Conservation (phyloP, 306 rosid species). For the Betula pendula region DNA sequence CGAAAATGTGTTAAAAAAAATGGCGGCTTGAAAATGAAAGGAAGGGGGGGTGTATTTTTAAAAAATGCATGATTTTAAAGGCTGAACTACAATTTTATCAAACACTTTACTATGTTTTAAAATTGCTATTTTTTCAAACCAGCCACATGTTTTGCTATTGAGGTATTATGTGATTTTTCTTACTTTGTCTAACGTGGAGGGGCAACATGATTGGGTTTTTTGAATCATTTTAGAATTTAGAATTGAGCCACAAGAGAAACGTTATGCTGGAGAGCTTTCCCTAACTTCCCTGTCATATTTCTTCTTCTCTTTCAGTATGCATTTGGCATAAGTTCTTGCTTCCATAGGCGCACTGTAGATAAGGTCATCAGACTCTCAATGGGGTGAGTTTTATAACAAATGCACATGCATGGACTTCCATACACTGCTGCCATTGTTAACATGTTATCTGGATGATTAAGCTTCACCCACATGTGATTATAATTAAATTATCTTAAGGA, state of each 20-base stretch:
- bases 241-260: neutral
- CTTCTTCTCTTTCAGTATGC: constrained; percentile 39
- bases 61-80: neutral
- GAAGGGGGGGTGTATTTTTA: too few relatives aligned
- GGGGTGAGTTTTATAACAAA: constrained; percentile 51
- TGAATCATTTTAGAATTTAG: neutral
- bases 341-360: constrained; percentile 40
- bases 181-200: neutral
- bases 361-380: constrained; percentile 51
- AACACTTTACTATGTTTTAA: too few relatives aligned
- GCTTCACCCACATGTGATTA: too few relatives aligned
- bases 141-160: neutral
- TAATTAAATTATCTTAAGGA: neutral
- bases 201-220: neutral
- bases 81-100: too few relatives aligned
- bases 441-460: neutral
- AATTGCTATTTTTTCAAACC: too few relatives aligned
- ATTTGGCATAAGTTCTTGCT: constrained; percentile 42
- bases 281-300: constrained; percentile 5
- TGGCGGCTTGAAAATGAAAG: too few relatives aligned
- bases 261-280: neutral
- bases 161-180: neutral
- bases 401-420: neutral
- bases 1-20: too few relatives aligned
- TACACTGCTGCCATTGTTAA: neutral